Percentiles rank a stretch among this genome's conserved stretches.
Conservation (phyloP, 768 basidiomycete genomes). For the Pleurotus tuber-regium region DNA sequence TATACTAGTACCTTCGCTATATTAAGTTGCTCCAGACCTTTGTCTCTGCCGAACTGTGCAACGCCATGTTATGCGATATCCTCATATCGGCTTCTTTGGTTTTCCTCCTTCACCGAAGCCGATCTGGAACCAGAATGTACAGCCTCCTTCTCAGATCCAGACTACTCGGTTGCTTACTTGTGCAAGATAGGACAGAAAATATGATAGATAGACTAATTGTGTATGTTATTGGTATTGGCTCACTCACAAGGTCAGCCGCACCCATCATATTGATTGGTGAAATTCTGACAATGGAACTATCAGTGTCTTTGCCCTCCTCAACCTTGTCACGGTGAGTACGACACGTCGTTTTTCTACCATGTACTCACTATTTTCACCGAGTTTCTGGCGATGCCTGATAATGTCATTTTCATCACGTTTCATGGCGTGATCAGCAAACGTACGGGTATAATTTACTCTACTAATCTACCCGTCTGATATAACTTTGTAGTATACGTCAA, state of each 20-base stretch:
- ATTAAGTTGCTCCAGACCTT: neutral
- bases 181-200: neutral
- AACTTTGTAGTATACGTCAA: neutral
- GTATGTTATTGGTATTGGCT: neutral
- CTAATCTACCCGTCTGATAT: neutral
- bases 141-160: neutral
- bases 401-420: neutral
- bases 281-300: neutral
- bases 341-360: neutral
- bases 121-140: constrained; percentile 4
- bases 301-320: neutral
- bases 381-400: constrained; percentile 1
- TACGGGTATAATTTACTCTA: neutral
- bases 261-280: too few relatives aligned
- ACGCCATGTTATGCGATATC: constrained; percentile 5
- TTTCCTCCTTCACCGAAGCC: neutral
- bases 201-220: constrained; percentile 1
- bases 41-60: neutral
- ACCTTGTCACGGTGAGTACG: neutral
- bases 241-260: constrained; percentile 2
- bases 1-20: neutral
- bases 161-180: too few relatives aligned
- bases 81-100: neutral
- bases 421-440: constrained; percentile 1
- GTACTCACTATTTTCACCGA: neutral